phyloP scores from a whole-genome alignment of 2,329 filamentous ascomycete genomes.

The Scopulariopsis brevicaulis region DNA sequence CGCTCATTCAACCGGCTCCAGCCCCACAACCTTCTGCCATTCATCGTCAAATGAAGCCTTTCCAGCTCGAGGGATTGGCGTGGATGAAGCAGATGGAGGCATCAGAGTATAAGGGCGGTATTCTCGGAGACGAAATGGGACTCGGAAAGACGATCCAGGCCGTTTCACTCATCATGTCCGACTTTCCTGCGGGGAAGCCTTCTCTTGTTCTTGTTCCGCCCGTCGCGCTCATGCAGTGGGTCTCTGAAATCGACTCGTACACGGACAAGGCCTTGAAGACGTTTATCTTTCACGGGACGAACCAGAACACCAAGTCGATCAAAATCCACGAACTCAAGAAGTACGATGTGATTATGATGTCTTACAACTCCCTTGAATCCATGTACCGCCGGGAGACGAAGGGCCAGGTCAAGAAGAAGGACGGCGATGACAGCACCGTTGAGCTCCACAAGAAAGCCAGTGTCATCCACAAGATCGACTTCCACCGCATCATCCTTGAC shows the following conservation, averaged over 20 bases:
- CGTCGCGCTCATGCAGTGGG: conserved; percentile 94
- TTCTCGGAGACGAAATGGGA: conserved; percentile 96
- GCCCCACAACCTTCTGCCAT: conserved; percentile 54
- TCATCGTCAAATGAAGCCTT: conserved; percentile 75
- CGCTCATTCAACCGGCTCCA: conserved; percentile 46
- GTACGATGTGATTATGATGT: conserved; percentile 94
- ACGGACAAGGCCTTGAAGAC: conserved; percentile 86
- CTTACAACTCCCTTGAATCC: conserved; percentile 85
- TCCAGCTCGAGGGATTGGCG: conserved; percentile 84
- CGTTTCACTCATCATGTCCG: conserved; percentile 95
- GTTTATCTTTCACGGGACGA: conserved; percentile 81
- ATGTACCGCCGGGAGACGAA: conserved; percentile 88
- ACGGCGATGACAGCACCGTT: neutral
- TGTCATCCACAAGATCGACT: conserved; percentile 73
- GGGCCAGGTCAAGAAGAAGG: conserved; percentile 69
- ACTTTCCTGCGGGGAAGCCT: conserved; percentile 74
- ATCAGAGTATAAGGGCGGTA: conserved; percentile 73
- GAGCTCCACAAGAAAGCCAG: conserved; percentile 59
- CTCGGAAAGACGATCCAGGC: conserved; percentile 98
- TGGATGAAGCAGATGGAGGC: conserved; percentile 94
- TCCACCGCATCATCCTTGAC: conserved; percentile 86
- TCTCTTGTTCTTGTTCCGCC: conserved; percentile 85
- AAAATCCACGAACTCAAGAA: conserved; percentile 63
- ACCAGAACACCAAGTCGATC: conserved; percentile 69
- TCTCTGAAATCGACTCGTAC: conserved; percentile 65